Evolutionary conservation across 345 rosid species (phyloP), one percentile per base, ranked within the genome.

Genomic region (Gossypium arboreum): DNA sequence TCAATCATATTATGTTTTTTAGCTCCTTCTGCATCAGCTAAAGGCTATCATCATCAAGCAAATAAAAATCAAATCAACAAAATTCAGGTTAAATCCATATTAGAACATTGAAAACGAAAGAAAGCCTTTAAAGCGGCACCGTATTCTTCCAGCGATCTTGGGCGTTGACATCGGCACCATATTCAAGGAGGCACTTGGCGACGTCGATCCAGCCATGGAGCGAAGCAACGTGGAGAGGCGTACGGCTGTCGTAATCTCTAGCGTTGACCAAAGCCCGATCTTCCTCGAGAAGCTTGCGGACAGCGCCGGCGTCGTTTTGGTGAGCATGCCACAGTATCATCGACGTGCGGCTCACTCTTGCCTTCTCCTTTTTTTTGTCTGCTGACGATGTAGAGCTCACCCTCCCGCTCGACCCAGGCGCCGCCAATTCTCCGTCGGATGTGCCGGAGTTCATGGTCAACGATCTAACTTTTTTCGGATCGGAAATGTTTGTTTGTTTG

Each of bases 131-230:
- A 72, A 27, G 17, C 1, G 9, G 51, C 78, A 95, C 99, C 85
- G 99, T 92, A 73, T 95, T 95, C 85, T 92, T 95, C 99, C 99
- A 95, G 68, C 99, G 92, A 82, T 95, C 99, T 81, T 91, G 98
- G 43, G 99, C 94, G 92, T 95, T 95, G 91, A 95, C 97, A 68
- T 95, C 99, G 68, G 99, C 98, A 63, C 98, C 94, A 69, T 72
- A 87, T 70, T 95, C 93, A 52, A 95, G 83, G 77, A 95, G 81
- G 84, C 97, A 92, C 82, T 88, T 84, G 73, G 92, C 94, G 43
- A 95, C 94, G 52, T 92, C 94, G 84, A 88, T 77, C 98, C 93
- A 95, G 45, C 99, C 99, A 27, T 91, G 98, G 78, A 95, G 95
- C 1, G 99, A 95, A 22, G 98, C 98, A 7, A 92, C 99, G 73